Conservation (phyloP, 352 stramenopile genomes). For the Saprolegnia parasitica region DNA sequence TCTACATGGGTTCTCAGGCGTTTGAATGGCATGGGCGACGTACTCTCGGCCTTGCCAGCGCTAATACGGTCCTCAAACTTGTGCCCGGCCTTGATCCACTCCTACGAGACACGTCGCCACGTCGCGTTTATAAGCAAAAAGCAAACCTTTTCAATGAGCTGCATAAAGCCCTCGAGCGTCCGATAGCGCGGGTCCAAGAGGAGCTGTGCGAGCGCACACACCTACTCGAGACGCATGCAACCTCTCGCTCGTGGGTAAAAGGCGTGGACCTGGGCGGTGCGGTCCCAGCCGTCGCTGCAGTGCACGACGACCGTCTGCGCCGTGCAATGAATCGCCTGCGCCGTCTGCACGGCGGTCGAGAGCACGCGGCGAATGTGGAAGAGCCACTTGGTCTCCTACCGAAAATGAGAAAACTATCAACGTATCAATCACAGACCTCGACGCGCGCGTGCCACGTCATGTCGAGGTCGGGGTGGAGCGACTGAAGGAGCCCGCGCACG, state of each 20-base stretch:
- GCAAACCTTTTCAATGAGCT: constrained; percentile 59
- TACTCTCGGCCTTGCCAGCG: constrained; percentile 49
- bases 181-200: constrained; percentile 86
- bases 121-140: too few relatives aligned
- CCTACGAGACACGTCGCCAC: too few relatives aligned
- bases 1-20: too few relatives aligned
- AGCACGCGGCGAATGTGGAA: constrained; percentile 65
- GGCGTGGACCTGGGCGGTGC: constrained; percentile 57
- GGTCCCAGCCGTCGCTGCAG: constrained; percentile 91
- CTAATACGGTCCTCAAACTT: constrained; percentile 87
- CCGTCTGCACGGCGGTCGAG: constrained; percentile 58
- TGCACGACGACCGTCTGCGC: constrained; percentile 82
- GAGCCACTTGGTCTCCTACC: constrained; percentile 67
- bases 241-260: constrained; percentile 31
- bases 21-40: not conserved
- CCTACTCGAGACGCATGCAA: constrained; percentile 25
- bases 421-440: constrained; percentile 33
- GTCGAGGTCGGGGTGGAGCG: constrained; percentile 30
- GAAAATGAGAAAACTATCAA: constrained; percentile 12
- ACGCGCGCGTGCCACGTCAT: constrained; percentile 51
- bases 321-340: constrained; percentile 58
- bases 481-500: constrained; percentile 60
- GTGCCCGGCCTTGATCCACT: constrained; percentile 83
- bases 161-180: constrained; percentile 75
- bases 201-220: constrained; percentile 82